phyloP scores from a whole-genome alignment of 2,329 filamentous ascomycete genomes.

The Paecilomyces sp. region DNA sequence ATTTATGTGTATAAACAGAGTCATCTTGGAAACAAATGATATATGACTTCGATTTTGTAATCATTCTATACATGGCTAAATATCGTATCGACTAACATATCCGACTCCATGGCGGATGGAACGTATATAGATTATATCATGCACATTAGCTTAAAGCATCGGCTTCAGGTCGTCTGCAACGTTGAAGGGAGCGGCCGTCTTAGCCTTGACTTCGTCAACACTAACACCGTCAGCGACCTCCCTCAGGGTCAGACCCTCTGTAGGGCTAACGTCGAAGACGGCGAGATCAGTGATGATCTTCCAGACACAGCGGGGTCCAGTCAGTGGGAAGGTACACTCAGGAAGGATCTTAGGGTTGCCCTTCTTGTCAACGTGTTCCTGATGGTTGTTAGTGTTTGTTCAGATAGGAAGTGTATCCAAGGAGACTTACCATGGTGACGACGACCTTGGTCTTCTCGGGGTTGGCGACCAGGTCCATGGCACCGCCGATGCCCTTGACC shows the following conservation, averaged over 20 bases:
- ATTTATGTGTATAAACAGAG: neutral
- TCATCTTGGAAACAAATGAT: neutral
- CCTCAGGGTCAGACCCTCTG: constrained; percentile 47
- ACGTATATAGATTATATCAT: neutral
- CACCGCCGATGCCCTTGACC: constrained; percentile 71
- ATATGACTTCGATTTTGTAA: neutral
- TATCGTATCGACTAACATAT: neutral
- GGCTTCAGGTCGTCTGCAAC: constrained; percentile 54
- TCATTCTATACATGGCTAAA: neutral
- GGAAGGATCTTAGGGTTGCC: constrained; percentile 59
- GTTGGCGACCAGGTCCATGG: constrained; percentile 63
- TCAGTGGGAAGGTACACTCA: constrained; percentile 58
- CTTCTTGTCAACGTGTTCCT: constrained; percentile 62
- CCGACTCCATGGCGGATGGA: neutral
- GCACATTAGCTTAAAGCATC: constrained; percentile 30
- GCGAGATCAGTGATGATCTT: constrained; percentile 67
- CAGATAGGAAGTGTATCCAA: neutral
- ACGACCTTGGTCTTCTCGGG: constrained; percentile 63
- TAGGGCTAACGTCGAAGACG: constrained; percentile 67
- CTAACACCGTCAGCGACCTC: constrained; percentile 65
- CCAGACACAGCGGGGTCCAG: constrained; percentile 58
- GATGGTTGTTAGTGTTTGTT: neutral
- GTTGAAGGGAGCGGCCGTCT: constrained; percentile 63
- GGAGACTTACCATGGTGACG: constrained; percentile 47
- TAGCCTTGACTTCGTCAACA: constrained; percentile 61